phyloP scores from a whole-genome alignment of 2,329 filamentous ascomycete species.

The Fusarium burgessii region DNA sequence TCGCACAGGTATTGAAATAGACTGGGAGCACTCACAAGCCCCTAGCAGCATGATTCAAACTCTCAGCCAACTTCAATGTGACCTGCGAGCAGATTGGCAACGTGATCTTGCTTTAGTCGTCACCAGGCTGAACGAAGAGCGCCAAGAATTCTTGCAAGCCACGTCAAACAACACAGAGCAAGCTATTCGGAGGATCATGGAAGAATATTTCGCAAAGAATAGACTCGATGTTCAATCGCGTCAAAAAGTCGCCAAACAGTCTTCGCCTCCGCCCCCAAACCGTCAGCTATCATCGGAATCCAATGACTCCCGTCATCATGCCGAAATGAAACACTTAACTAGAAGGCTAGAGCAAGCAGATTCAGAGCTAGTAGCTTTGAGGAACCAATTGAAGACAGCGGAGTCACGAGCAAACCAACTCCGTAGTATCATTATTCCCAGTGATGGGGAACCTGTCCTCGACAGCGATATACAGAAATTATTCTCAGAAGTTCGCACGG shows the following conservation, averaged over 20 bases:
- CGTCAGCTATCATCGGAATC: background rate
- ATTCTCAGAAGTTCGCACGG: background rate
- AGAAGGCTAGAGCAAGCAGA: background rate
- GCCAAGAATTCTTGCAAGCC: background rate
- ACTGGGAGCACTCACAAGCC: background rate
- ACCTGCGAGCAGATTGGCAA: background rate
- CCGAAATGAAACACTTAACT: background rate
- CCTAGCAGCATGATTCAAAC: background rate
- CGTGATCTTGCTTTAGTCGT: background rate
- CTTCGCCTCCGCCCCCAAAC: background rate
- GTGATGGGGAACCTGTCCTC: background rate
- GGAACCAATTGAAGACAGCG: background rate
- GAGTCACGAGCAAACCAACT: background rate
- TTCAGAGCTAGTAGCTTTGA: background rate
- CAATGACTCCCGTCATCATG: too few relatives aligned
- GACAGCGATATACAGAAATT: background rate
- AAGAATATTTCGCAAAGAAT: background rate
- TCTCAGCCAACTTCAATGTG: background rate
- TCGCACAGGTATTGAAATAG: too few relatives aligned
- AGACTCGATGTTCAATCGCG: too few relatives aligned
- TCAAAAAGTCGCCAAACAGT: too few relatives aligned
- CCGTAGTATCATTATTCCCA: background rate
- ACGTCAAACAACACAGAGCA: background rate
- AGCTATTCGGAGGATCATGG: background rate
- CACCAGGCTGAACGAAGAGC: background rate